Percentiles rank a stretch among this genome's conserved stretches.
Conservation (phyloP, 2,329 filamentous ascomycete species). For the Cordyceps fumosorosea region DNA sequence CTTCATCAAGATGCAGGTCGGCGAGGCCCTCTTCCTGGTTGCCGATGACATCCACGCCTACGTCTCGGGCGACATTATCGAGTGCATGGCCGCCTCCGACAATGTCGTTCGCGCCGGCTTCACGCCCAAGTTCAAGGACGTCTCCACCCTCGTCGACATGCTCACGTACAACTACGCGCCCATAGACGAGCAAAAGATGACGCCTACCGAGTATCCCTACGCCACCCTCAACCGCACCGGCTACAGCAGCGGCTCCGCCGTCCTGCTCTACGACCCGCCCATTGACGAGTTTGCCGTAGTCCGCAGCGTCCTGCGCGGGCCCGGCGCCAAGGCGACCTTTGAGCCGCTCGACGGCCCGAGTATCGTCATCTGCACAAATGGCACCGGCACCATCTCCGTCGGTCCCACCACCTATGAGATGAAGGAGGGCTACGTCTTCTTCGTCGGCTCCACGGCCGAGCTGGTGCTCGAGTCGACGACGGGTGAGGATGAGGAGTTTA, state of each 20-base stretch:
- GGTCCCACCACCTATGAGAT: constrained; percentile 73
- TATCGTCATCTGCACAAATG: constrained; percentile 84
- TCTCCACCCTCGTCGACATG: constrained; percentile 80
- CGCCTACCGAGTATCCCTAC: constrained; percentile 78
- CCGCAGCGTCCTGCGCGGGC: constrained; percentile 64
- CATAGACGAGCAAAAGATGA: constrained; percentile 91
- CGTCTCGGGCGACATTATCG: constrained; percentile 86
- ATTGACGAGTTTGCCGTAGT: constrained; percentile 96
- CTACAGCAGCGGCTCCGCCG: constrained; percentile 69
- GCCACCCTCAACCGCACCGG: constrained; percentile 72
- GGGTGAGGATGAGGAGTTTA: constrained; percentile 56
- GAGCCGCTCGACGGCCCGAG: constrained; percentile 83
- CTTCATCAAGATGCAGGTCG: constrained; percentile 78
- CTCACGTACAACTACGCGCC: constrained; percentile 94
- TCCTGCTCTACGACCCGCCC: constrained; percentile 81
- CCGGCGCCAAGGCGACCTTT: constrained; percentile 78
- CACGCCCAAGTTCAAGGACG: constrained; percentile 98
- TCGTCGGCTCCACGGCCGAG: constrained; percentile 83
- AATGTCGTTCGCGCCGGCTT: constrained; percentile 97
- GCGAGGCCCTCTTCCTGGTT: constrained; percentile 92
- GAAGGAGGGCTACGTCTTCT: constrained; percentile 68
- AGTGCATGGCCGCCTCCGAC: constrained; percentile 99
- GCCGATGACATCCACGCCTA: constrained; percentile 98
- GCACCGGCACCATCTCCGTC: constrained; percentile 76
- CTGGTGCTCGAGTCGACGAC: constrained; percentile 65